These are phyloP conservation scores for Podospora tetraspora DNA, from an alignment of 495 filamentous ascomycete genomes.

Conservation along the genomic window DNA sequence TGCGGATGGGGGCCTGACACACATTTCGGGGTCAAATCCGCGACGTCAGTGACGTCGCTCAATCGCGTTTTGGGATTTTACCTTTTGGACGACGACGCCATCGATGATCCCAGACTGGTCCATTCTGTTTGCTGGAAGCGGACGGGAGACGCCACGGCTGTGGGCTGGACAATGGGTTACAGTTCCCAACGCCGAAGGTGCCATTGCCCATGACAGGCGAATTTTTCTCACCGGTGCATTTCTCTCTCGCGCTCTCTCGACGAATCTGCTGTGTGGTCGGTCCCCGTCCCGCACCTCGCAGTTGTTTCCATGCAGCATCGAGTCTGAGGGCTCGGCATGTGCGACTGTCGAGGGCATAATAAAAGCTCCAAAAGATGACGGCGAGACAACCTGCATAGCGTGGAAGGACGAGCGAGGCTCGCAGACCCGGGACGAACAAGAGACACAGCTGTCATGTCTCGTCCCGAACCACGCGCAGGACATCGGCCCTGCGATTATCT, in stretches of 20 bases:
- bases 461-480: conserved; percentile 10
- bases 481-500: neutral
- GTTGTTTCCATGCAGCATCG: neutral
- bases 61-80: conserved; percentile 1
- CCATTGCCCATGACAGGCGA: conserved; percentile 16
- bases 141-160: conserved; percentile 21
- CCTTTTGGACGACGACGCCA: conserved; percentile 8
- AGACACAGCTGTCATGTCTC: conserved; percentile 11
- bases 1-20: neutral
- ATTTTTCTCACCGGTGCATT: neutral
- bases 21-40: neutral
- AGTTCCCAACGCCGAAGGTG: conserved; percentile 5
- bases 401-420: conserved; percentile 5
- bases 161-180: conserved; percentile 8
- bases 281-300: neutral
- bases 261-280: neutral
- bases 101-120: conserved; percentile 13
- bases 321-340: neutral
- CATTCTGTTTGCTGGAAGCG: conserved; percentile 16
- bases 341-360: neutral
- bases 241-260: neutral
- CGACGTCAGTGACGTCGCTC: neutral
- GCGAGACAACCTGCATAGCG: conserved; percentile 13
- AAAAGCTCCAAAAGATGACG: conserved; percentile 4
- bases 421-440: conserved; percentile 4